A percentile compares a stretch with the other conserved stretches of the same genome.
phyloP scores from a whole-genome alignment of 345 rosid species.

The Citrus cavaleriei region DNA sequence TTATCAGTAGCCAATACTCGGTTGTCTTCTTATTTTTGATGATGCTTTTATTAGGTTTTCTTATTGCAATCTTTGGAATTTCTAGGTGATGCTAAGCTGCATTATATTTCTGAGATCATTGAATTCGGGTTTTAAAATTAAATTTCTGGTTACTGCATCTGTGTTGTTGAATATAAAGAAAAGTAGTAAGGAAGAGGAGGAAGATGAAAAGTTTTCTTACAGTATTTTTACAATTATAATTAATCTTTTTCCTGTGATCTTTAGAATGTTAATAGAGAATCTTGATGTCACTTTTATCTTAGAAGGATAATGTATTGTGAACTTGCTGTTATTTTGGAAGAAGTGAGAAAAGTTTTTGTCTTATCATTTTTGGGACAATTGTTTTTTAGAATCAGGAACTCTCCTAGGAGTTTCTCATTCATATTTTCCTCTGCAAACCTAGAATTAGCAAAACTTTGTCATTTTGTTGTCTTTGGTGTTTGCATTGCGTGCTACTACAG shows the following conservation, averaged over 20 bases:
- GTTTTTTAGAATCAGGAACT: neutral
- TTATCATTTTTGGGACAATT: neutral
- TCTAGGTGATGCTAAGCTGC: neutral
- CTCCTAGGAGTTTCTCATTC: neutral
- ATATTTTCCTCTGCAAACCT: neutral
- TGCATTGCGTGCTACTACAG: slow-evolving; percentile 28
- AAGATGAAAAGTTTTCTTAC: neutral
- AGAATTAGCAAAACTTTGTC: slow-evolving; percentile 2
- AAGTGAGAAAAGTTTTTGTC: neutral
- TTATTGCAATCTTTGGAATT: neutral
- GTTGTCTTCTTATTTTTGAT: neutral
- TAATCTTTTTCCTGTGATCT: neutral
- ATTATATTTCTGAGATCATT: neutral
- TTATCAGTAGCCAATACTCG: neutral
- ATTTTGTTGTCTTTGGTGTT: slow-evolving; percentile 8
- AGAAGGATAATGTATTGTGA: neutral
- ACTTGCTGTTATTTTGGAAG: neutral
- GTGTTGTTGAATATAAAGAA: neutral
- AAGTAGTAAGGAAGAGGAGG: neutral
- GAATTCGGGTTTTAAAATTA: neutral
- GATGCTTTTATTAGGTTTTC: neutral
- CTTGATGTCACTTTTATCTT: neutral
- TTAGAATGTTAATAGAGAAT: neutral
- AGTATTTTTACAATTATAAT: neutral
- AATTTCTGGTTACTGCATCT: neutral